Base-by-base conservation (phyloP, 495 filamentous ascomycete species). In the Xylaria intraflava region DNA sequence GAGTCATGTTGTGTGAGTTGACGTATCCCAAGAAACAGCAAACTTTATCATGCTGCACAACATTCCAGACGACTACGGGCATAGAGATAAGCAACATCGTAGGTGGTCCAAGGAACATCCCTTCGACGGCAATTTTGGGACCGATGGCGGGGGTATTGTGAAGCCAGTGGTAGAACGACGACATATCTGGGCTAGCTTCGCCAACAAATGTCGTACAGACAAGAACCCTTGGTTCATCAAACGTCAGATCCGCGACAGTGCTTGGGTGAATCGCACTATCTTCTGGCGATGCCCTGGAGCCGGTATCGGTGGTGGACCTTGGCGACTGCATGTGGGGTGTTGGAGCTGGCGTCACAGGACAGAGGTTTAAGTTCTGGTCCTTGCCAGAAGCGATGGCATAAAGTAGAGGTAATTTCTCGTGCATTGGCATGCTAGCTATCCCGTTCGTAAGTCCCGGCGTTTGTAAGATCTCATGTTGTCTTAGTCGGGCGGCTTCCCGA, bases 51-150 rank as follows among this genome's bases (percentile, higher is more conserved):
- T 77, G 72, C 65, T 78, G 75, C 20, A 78, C 73, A 23, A 79
- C 70, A 61, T 78, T 79, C 74, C 75, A 82, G 23, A 82, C 67
- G 2, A 65, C 64, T 46, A 72, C 64, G 3, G 78, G 78, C 77
- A 82, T 82, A 12, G 78, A 79, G 41, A 80, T 73, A 38, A 82
- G 65, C 8, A 82, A 58, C 66, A 80, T 78, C 1, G 78, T 80
- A 12, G 78, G 78, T 10, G 78, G 78, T 0, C 78, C 78, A 20
- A 80, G 62, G 56, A 82, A 82, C 72, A 80, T 80, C 55, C 77
- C 78, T 61, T 82, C 78, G 6, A 82, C 78, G 6, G 73, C 68
- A 41, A 80, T 74, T 44, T 77, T 77, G 6, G 75, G 73, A 19
- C 72, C 72, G 9, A 72, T 66, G 1, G 69, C 57, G 3, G 77